Base-by-base conservation (phyloP, 192 early-diverging fungal species). In the Coemansia sp. region DNA sequence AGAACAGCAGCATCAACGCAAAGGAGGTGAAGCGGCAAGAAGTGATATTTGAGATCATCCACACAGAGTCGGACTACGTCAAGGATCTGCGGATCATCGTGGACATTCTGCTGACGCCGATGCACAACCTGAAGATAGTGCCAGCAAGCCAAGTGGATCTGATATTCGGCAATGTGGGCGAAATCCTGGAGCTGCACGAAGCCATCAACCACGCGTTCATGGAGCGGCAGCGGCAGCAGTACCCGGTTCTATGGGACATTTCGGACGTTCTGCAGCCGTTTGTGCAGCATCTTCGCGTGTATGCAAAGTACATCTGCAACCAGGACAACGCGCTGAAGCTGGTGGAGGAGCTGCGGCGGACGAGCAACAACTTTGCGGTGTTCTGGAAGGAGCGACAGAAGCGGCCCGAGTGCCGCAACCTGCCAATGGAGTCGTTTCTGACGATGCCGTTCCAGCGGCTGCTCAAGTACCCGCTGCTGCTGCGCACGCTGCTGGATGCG, bases 61-160 rank as follows among this genome's bases (percentile, higher is more conserved):
- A 89, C 60, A 96, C 96, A 2, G 97, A 99, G 84, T 86, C 86
- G 16, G 94, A 96, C 71, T 99, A 96, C 69, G 87, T 94, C 18
- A 85, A 87, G 19, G 97, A 99, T 85, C 85, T 99, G 39, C 85
- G 91, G 44, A 86, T 92, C 43, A 84, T 95, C 9, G 87, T 94
- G 3, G 89, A 92, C 63, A 91, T 96, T 64, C 70, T 87, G 42
- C 63, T 79, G 44, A 57, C 63, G 19, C 84, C 84, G n/a, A 68
- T 87, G 63, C 68, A 62, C 21, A 52, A 65, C n/a, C 75, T 85
- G 57, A 71, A 74, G 32, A 63, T 85, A n/a, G 63, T 85, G 54
- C 65, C 85, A 58, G 65, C 72, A 53, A 78, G 73, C 44, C 66
- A 84, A 43, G 75, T 76, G 43, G 81, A 86, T 15, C 53, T 75